These are phyloP conservation scores for Spinacia oleracea DNA, from an alignment of 179 eudicot species.

Conservation along the genomic window DNA sequence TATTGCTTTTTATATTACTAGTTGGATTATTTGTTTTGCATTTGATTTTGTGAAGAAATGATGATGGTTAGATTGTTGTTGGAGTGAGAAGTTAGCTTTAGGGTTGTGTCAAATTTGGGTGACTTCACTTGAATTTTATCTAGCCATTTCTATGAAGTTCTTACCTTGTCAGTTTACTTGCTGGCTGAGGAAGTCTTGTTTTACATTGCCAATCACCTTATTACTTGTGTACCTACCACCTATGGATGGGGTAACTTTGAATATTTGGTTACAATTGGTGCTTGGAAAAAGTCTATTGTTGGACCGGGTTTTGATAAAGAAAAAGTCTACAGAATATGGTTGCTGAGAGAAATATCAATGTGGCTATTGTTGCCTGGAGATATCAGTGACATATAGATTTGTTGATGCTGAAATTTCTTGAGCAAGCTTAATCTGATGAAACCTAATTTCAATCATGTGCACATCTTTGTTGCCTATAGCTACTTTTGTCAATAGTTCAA, in stretches of 20 bases:
- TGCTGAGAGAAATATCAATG: neutral
- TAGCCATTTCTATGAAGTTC: neutral
- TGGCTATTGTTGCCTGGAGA: neutral
- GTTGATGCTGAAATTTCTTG: neutral
- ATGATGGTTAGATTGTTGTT: neutral
- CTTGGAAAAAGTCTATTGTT: neutral
- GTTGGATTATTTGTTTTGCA: neutral
- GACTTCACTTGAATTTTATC: neutral
- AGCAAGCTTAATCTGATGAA: neutral
- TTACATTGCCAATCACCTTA: neutral
- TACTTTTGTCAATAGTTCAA: neutral
- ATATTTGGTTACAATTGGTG: neutral
- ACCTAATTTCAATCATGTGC: neutral
- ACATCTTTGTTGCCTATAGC: neutral
- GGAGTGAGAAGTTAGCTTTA: neutral
- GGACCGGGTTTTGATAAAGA: too few relatives aligned
- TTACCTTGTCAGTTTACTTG: slow-evolving; percentile 2
- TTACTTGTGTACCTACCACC: neutral
- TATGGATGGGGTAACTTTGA: neutral
- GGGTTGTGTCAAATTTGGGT: neutral
- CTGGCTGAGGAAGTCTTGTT: neutral
- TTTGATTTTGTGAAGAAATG: neutral
- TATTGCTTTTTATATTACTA: neutral
- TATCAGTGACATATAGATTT: neutral
- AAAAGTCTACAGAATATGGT: neutral